These are phyloP conservation scores for Periconia sp. DNA, from an alignment of 2,329 filamentous ascomycete genomes.

Conservation along the genomic window DNA sequence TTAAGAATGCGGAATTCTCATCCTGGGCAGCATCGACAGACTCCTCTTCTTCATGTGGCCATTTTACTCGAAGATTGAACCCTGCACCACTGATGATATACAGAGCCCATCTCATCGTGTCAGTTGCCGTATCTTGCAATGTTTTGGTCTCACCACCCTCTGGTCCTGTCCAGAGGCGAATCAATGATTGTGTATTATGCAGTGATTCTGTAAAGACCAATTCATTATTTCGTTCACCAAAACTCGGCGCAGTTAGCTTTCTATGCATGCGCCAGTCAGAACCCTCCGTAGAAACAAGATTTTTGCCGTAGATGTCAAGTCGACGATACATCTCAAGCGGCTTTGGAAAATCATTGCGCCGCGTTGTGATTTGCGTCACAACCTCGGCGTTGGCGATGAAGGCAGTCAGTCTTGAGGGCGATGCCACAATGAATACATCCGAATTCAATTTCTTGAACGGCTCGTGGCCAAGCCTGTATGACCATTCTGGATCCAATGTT, in stretches of 20 bases:
- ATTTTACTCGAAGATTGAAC: slow-evolving; percentile 66
- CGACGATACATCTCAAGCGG: slow-evolving; percentile 64
- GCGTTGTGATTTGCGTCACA: slow-evolving; percentile 68
- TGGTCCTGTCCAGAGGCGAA: slow-evolving; percentile 37
- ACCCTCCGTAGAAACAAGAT: slow-evolving; percentile 74
- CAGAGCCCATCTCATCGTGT: slow-evolving; percentile 69
- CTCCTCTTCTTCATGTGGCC: slow-evolving; percentile 64
- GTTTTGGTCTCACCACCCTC: slow-evolving; percentile 45
- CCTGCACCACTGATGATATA: slow-evolving; percentile 72
- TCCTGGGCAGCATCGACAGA: slow-evolving; percentile 29
- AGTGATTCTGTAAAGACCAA: slow-evolving; percentile 70
- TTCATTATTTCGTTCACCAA: slow-evolving; percentile 77
- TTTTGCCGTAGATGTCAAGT: slow-evolving; percentile 72
- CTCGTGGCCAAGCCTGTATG: slow-evolving; percentile 61
- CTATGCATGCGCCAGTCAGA: slow-evolving; percentile 73
- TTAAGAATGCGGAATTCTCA: slow-evolving; percentile 37
- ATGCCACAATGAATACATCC: slow-evolving; percentile 70
- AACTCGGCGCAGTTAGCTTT: slow-evolving; percentile 72
- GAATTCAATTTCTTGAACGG: slow-evolving; percentile 63
- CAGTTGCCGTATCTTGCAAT: slow-evolving; percentile 63
- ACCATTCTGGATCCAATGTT: slow-evolving; percentile 65
- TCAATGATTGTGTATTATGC: slow-evolving; percentile 59
- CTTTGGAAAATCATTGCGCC: slow-evolving; percentile 76
- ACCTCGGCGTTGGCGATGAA: slow-evolving; percentile 69
- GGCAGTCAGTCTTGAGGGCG: slow-evolving; percentile 60